A percentile compares a stretch with the other conserved stretches of the same genome.
phyloP scores from a whole-genome alignment of 2,329 filamentous ascomycete species.

The Arthroderma sp. region DNA sequence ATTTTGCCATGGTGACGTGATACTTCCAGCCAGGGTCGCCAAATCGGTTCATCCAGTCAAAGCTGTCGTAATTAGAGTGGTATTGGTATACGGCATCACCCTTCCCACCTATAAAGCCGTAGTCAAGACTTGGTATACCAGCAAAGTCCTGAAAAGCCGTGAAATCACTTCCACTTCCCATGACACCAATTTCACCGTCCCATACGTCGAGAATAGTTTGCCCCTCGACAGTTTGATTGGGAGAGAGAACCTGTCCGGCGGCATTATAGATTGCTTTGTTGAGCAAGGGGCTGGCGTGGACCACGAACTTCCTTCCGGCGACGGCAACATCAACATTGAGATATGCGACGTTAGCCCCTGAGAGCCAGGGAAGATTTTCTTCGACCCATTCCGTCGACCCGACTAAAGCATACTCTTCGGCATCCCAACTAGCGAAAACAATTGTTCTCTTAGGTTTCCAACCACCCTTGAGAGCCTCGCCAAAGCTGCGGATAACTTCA shows the following conservation, averaged over 20 bases:
- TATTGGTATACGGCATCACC: conserved; percentile 55
- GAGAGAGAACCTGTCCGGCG: conserved; percentile 51
- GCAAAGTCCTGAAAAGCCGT: conserved; percentile 64
- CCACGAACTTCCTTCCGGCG: conserved; percentile 50
- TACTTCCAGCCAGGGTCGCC: conserved; percentile 55
- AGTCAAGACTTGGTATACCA: conserved; percentile 53
- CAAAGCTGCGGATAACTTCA: conserved; percentile 65
- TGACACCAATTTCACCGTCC: conserved; percentile 49
- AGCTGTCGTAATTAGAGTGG: conserved; percentile 73
- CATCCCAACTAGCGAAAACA: conserved; percentile 78
- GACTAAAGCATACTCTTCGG: conserved; percentile 73
- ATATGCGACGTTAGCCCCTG: conserved; percentile 62
- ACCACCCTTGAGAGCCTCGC: conserved; percentile 55
- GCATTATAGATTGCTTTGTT: conserved; percentile 60
- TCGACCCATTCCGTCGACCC: conserved; percentile 92
- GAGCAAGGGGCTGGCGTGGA: conserved; percentile 61
- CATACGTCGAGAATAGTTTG: conserved; percentile 60
- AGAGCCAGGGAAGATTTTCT: conserved; percentile 73
- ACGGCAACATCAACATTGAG: conserved; percentile 74
- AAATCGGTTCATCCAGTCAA: conserved; percentile 69
- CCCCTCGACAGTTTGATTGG: conserved; percentile 60
- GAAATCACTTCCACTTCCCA: conserved; percentile 63
- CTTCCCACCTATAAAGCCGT: conserved; percentile 42
- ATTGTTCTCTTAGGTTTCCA: conserved; percentile 85
- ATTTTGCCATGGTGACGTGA: conserved; percentile 51